phyloP scores from a whole-genome alignment of 2,329 filamentous ascomycete species.

The Colletotrichum theobromicola region DNA sequence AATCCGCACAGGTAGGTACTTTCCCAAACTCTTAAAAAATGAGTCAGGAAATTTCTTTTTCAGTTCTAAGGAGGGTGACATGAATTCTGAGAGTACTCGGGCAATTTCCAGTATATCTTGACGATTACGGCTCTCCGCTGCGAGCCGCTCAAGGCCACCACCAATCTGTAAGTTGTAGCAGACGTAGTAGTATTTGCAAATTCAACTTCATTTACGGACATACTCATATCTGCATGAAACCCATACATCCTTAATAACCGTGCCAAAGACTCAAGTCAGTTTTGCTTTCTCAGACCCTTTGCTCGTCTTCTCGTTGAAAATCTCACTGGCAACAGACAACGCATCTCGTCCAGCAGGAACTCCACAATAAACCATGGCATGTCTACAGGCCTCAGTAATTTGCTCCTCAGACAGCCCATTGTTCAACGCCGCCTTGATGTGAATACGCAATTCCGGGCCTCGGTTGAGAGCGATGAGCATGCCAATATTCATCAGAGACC shows the following conservation, averaged over 20 bases:
- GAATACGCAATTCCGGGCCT: constrained; percentile 58
- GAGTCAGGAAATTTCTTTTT: neutral
- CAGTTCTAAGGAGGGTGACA: neutral
- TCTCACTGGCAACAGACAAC: neutral
- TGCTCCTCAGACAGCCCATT: constrained; percentile 64
- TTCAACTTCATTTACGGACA: neutral
- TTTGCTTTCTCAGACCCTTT: neutral
- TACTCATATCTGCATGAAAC: neutral
- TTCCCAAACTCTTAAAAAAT: neutral
- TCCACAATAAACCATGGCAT: constrained; percentile 35
- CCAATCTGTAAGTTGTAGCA: neutral
- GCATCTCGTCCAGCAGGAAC: neutral
- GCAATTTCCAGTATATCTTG: neutral
- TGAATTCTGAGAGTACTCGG: neutral
- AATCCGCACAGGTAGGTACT: neutral
- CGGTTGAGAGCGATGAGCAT: constrained; percentile 65
- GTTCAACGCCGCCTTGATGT: constrained; percentile 61
- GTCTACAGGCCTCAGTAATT: constrained; percentile 57
- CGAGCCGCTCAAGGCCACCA: neutral
- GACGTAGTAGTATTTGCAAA: neutral
- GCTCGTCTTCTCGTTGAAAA: neutral
- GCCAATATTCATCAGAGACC: constrained; percentile 62
- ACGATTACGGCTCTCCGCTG: neutral
- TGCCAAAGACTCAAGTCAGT: neutral
- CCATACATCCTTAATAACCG: neutral